A percentile compares a stretch with the other conserved stretches of the same genome.
phyloP scores from a whole-genome alignment of 352 stramenopile species.

The Globisporangium iwayamae region DNA sequence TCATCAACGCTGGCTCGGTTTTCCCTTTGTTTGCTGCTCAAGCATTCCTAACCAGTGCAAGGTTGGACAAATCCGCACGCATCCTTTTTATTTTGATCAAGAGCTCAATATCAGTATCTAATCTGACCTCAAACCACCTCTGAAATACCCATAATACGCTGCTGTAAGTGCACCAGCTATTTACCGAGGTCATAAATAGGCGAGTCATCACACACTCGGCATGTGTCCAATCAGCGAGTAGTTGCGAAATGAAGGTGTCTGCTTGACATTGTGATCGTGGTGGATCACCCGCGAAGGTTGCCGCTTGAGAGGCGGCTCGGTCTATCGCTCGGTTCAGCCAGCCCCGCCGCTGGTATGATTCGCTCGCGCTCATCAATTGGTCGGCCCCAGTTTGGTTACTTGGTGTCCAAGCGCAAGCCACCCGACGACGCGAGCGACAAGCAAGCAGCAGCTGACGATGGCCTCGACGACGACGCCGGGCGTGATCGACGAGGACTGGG shows the following conservation, averaged over 20 bases:
- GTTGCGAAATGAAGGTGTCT: not conserved
- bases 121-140: not conserved
- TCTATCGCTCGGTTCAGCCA: not conserved
- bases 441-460: not conserved
- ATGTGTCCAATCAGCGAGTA: not conserved
- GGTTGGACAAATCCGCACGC: not conserved
- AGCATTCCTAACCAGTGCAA: not conserved
- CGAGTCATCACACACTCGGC: slow-evolving; percentile 2
- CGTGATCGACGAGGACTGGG: slow-evolving; percentile 84
- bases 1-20: not conserved
- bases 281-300: not conserved
- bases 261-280: not conserved
- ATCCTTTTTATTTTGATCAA: not conserved
- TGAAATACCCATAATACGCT: not conserved
- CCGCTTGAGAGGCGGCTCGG: not conserved
- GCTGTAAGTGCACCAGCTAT: not conserved
- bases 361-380: slow-evolving; percentile 7
- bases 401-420: slow-evolving; percentile 8
- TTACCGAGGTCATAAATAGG: not conserved
- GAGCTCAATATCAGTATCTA: not conserved
- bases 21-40: not conserved
- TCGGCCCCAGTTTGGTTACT: slow-evolving; percentile 2
- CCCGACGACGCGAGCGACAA: not conserved
- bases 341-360: not conserved
- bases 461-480: slow-evolving; percentile 7